Conservation (phyloP, 176 grass and related monocot species). For the Elymus sibiricus region DNA sequence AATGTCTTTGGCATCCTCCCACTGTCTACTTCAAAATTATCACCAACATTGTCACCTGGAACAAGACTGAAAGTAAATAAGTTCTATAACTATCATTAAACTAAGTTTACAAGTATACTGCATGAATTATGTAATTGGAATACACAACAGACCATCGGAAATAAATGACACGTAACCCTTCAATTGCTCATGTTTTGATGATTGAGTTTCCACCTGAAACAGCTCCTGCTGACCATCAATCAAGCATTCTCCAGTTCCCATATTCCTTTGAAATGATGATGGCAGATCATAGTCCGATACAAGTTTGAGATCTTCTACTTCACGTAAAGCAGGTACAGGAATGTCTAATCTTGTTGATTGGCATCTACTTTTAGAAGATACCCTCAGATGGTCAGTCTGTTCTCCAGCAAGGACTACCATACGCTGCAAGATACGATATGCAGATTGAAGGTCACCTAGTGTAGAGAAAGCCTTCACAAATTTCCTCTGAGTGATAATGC, state of each 20-base stretch:
- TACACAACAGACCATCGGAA: slow-evolving; percentile 25
- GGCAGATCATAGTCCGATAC: slow-evolving; percentile 9
- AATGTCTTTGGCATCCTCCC: slow-evolving; percentile 27
- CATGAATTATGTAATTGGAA: slow-evolving; percentile 11
- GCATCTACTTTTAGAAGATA: slow-evolving; percentile 50
- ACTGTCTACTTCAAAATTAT: slow-evolving; percentile 23
- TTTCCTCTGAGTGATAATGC: slow-evolving; percentile 62
- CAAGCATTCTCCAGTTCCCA: slow-evolving; percentile 16
- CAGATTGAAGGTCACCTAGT: slow-evolving; percentile 76
- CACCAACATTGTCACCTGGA: slow-evolving; percentile 36
- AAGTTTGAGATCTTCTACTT: slow-evolving; percentile 40
- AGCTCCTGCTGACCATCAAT: slow-evolving; percentile 21
- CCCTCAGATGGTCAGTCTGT: slow-evolving; percentile 32
- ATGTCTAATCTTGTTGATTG: slow-evolving; percentile 73
- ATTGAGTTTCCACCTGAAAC: slow-evolving; percentile 16
- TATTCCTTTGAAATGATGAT: slow-evolving; percentile 31
- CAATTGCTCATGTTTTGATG: slow-evolving; percentile 29
- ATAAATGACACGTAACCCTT: slow-evolving; percentile 20
- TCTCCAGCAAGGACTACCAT: slow-evolving; percentile 55
- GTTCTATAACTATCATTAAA: slow-evolving; percentile 26
- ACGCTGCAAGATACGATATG: slow-evolving; percentile 58
- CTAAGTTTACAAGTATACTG: neutral
- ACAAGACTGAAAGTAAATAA: slow-evolving; percentile 38
- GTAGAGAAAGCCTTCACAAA: slow-evolving; percentile 59
- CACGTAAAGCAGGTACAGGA: slow-evolving; percentile 60